Evolutionary conservation across 2,329 filamentous ascomycete genomes (phyloP).

Genomic region (Cryphonectria parasitica): DNA sequence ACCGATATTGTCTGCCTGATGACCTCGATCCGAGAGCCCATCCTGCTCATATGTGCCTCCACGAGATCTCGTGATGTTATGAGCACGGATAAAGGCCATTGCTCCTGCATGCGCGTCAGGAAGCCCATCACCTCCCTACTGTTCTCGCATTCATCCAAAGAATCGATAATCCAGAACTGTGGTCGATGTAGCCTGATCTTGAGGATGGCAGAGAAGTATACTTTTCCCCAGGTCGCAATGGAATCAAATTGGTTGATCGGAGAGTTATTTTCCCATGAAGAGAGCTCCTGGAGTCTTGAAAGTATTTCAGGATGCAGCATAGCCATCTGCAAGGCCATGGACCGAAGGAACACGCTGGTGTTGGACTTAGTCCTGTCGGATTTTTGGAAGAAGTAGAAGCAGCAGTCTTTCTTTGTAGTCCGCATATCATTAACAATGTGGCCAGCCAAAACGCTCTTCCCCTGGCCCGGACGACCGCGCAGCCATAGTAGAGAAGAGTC

Average conservation of each 20-base stretch:
- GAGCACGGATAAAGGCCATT: slow-evolving; percentile 36
- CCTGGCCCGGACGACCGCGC: slow-evolving; percentile 31
- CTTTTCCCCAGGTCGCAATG: slow-evolving; percentile 35
- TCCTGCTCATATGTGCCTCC: slow-evolving; percentile 24
- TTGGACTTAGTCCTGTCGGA: slow-evolving; percentile 45
- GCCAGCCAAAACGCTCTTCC: slow-evolving; percentile 32
- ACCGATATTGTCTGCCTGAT: slow-evolving; percentile 32
- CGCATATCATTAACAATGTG: slow-evolving; percentile 30
- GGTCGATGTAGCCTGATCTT: slow-evolving; percentile 30
- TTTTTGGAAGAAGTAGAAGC: slow-evolving; percentile 32
- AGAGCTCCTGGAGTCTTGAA: slow-evolving; percentile 24
- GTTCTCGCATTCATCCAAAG: slow-evolving; percentile 38
- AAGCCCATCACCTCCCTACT: slow-evolving; percentile 33
- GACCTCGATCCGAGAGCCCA: slow-evolving; percentile 26
- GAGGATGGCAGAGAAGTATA: slow-evolving; percentile 34
- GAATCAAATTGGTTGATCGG: slow-evolving; percentile 34
- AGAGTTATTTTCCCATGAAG: too few species aligned
- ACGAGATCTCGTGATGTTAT: slow-evolving; percentile 34
- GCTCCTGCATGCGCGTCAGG: slow-evolving; percentile 32
- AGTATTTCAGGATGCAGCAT: slow-evolving; percentile 33
- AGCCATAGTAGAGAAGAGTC: slow-evolving; percentile 29
- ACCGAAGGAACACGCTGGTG: slow-evolving; percentile 33
- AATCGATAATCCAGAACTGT: slow-evolving; percentile 41
- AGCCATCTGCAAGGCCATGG: slow-evolving; percentile 40
- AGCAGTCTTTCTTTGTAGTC: slow-evolving; percentile 20